phyloP scores from a whole-genome alignment of 2,329 filamentous ascomycete genomes.

The Alternaria panax region DNA sequence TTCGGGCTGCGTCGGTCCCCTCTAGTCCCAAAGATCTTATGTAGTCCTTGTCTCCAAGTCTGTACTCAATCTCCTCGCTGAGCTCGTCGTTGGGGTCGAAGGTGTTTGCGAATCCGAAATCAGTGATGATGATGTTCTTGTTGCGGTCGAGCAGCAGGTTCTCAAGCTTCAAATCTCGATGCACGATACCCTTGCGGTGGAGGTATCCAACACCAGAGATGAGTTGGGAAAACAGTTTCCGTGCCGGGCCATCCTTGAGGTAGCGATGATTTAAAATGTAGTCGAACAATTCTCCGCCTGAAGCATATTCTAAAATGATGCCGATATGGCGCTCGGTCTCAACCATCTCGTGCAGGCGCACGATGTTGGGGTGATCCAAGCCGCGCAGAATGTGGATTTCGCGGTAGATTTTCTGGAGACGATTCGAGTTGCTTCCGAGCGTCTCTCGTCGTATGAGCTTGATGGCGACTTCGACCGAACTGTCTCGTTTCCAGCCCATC shows the following conservation, averaged over 20 bases:
- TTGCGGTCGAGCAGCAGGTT: constrained; percentile 95
- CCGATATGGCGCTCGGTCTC: constrained; percentile 97
- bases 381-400: constrained; percentile 91
- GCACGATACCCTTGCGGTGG: constrained; percentile 98
- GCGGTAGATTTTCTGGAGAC: constrained; percentile 94
- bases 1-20: constrained; percentile 76
- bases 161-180: constrained; percentile 95
- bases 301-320: constrained; percentile 98
- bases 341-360: constrained; percentile 96
- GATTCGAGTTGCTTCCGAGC: constrained; percentile 84
- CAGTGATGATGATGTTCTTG: constrained; percentile 98
- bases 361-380: constrained; percentile 94
- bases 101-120: constrained; percentile 98
- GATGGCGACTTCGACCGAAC: constrained; percentile 91
- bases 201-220: constrained; percentile 96
- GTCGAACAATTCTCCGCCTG: constrained; percentile 95
- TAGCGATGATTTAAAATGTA: constrained; percentile 98
- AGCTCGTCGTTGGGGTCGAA: constrained; percentile 91
- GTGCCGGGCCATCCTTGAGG: constrained; percentile 89
- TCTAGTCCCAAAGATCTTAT: constrained; percentile 89
- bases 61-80: constrained; percentile 86
- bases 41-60: constrained; percentile 84
- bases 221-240: constrained; percentile 91
- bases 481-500: constrained; percentile 96
- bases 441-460: constrained; percentile 95